Conservation (phyloP, 2,329 filamentous ascomycete genomes). For the Berkeleyomyces basicola region DNA sequence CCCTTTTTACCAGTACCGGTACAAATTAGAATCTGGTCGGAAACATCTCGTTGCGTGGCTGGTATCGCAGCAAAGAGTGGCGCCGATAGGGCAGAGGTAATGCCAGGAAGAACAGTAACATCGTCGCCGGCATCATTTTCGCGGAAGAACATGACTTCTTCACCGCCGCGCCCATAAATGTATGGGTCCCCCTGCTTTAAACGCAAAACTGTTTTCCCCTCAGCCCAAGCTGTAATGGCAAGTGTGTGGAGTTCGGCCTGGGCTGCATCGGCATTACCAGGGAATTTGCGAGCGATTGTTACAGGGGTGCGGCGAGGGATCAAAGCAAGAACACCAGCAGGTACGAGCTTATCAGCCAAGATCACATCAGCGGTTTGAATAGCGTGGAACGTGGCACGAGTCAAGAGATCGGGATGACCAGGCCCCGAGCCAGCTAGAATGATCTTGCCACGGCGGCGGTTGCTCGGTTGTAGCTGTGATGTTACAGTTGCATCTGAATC, state of each 20-base stretch:
- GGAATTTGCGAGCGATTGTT: slow-evolving; percentile 91
- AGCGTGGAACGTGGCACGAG: slow-evolving; percentile 61
- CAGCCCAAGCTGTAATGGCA: slow-evolving; percentile 48
- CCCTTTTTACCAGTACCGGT: slow-evolving; percentile 92
- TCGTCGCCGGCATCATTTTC: slow-evolving; percentile 47
- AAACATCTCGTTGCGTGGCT: slow-evolving; percentile 72
- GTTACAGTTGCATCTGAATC: background rate
- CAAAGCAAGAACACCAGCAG: slow-evolving; percentile 69
- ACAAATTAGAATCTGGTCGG: slow-evolving; percentile 89
- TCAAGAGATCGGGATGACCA: slow-evolving; percentile 82
- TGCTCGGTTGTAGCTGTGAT: background rate
- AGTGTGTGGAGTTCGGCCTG: slow-evolving; percentile 76
- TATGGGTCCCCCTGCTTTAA: slow-evolving; percentile 96
- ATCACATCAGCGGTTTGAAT: slow-evolving; percentile 62
- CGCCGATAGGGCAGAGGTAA: slow-evolving; percentile 75
- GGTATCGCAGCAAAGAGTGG: slow-evolving; percentile 81
- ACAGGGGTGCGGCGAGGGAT: slow-evolving; percentile 80
- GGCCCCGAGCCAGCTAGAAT: slow-evolving; percentile 85
- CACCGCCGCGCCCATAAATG: slow-evolving; percentile 84
- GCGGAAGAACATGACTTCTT: slow-evolving; percentile 77
- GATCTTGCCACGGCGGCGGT: slow-evolving; percentile 42
- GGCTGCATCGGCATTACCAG: slow-evolving; percentile 84
- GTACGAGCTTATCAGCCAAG: slow-evolving; percentile 73
- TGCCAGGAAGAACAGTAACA: slow-evolving; percentile 63
- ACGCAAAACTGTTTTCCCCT: slow-evolving; percentile 66